These are phyloP conservation scores for Trichoderma semiorbis DNA, from an alignment of 2,329 filamentous ascomycete species.

Conservation along the genomic window DNA sequence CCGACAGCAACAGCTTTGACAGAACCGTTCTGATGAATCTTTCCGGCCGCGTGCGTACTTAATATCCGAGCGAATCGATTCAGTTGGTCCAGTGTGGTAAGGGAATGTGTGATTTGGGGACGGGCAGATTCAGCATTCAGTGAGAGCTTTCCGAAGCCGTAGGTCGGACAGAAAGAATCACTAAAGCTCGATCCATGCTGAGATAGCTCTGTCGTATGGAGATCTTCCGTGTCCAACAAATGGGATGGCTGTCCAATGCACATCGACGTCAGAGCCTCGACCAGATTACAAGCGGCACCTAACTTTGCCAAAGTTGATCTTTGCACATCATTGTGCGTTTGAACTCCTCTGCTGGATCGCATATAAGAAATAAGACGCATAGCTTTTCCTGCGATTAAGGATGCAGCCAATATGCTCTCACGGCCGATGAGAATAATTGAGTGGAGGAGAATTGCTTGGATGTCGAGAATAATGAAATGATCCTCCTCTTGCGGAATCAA, in stretches of 20 bases:
- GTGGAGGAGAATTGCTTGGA: slow-evolving; percentile 8
- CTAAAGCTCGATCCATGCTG: background rate
- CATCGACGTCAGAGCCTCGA: background rate
- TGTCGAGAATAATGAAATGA: background rate
- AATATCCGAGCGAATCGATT: slow-evolving; percentile 7
- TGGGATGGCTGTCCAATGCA: background rate
- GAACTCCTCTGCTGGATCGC: background rate
- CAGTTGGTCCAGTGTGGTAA: background rate
- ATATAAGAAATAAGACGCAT: background rate
- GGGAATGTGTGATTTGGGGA: background rate
- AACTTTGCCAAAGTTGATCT: background rate
- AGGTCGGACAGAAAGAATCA: background rate
- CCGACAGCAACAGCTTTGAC: background rate
- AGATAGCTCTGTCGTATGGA: background rate
- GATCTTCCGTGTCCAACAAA: background rate
- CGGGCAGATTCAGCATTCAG: background rate
- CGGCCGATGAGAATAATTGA: slow-evolving; percentile 1
- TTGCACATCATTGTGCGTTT: background rate
- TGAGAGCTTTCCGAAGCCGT: slow-evolving; percentile 1
- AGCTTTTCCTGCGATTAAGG: background rate
- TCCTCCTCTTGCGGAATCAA: slow-evolving; percentile 1
- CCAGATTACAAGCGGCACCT: background rate
- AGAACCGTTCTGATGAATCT: background rate
- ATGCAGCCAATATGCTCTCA: background rate
- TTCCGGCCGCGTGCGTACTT: background rate